These are phyloP conservation scores for Jatropha multifida DNA, from an alignment of 441 rosid genomes.

Conservation along the genomic window DNA sequence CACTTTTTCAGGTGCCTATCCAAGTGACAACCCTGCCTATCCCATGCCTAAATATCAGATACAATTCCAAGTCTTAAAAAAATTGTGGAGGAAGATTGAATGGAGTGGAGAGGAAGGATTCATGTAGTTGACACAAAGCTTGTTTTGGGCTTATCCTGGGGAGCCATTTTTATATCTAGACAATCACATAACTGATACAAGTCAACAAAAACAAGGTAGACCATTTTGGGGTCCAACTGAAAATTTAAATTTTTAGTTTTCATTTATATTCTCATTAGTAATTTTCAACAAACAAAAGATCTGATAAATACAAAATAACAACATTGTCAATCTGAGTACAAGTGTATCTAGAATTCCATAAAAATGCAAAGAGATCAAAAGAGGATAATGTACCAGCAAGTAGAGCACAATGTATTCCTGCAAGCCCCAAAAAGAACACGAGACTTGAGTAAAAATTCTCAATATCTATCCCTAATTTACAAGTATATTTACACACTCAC, in stretches of 20 bases:
- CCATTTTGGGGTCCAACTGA: background rate
- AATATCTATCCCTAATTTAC: slow-evolving; percentile 9
- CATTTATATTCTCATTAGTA: background rate
- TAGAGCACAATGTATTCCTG: slow-evolving; percentile 90
- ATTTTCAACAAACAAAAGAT: background rate
- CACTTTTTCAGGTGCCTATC: background rate
- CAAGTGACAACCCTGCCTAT: background rate
- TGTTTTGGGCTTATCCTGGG: background rate
- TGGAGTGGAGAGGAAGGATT: background rate
- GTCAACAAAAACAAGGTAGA: background rate
- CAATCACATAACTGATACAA: background rate
- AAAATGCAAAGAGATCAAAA: background rate
- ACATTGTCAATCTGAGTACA: background rate
- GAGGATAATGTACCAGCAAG: slow-evolving; percentile 60
- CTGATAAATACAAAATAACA: background rate
- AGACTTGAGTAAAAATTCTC: slow-evolving; percentile 20
- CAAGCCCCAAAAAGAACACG: slow-evolving; percentile 22
- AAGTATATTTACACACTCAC: slow-evolving; percentile 40
- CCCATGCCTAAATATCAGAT: background rate
- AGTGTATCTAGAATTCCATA: background rate
- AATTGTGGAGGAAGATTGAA: background rate
- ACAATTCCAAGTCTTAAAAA: background rate
- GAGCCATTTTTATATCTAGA: background rate
- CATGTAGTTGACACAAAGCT: background rate
- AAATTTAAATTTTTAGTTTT: background rate